Conservation (phyloP, 179 eudicot genomes). For the Silene coronaria region DNA sequence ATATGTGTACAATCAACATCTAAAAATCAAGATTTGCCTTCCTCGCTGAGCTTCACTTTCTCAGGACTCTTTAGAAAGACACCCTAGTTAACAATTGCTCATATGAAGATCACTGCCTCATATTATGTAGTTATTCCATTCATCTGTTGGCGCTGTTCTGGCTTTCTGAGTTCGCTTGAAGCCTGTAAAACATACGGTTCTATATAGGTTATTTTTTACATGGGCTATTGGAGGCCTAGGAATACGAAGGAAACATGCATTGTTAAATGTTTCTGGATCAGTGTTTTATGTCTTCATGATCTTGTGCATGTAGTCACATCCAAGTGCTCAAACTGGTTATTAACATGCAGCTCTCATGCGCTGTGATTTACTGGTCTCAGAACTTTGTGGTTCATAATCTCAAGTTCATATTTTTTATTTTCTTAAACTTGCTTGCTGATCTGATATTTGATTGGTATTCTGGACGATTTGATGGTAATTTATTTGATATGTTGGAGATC, state of each 20-base stretch:
- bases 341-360: slow-evolving; percentile 2
- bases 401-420: neutral
- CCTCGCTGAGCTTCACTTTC: neutral
- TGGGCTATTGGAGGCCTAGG: neutral
- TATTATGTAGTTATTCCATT: neutral
- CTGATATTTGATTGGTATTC: neutral
- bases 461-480: neutral
- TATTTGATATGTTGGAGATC: slow-evolving; percentile 1
- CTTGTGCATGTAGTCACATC: neutral
- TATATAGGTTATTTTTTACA: neutral
- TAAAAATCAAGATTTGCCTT: neutral
- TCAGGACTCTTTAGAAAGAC: neutral
- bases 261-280: neutral
- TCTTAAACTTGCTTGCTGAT: neutral
- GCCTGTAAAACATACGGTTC: neutral
- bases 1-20: neutral
- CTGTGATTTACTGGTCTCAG: neutral
- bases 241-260: neutral
- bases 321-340: neutral
- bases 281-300: neutral
- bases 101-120: neutral
- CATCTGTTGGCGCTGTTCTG: neutral
- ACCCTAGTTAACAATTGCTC: neutral
- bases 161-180: neutral
- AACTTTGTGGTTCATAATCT: neutral